Base-by-base conservation (phyloP, 1,139 yeast species). In the Protomyces macrosporus region DNA sequence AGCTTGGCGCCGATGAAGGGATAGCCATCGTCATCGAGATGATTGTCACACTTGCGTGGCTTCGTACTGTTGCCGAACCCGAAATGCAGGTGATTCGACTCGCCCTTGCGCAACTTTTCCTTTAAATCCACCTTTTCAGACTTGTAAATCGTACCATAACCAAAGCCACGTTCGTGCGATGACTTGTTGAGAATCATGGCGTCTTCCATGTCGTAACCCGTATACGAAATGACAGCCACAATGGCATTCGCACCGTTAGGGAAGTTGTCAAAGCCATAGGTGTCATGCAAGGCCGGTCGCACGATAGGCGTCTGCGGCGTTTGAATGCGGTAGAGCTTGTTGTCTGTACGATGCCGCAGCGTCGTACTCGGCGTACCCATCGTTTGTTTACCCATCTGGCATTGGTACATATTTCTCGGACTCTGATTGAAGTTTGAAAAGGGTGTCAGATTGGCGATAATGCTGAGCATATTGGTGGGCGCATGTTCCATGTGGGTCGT, bases 331-430 rank as follows among this genome's bases (percentile, higher is more conserved):
- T 93, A 93, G 67, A 93, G 79, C 75, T 91, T 95, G 78, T 95
- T 95, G 75, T 93, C 99, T 0, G 97, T 88, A 76, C 99, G 84
- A 75, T 91, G 96, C 55, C 81, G 84, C 65, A 93, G 79, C 0
- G 96, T 97, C 65, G 93, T 96, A 78, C 98, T 98, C 6, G 98
- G 98, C 4, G 98, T 93, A 78, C 99, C 99, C 98, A 93, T 93
- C 33, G 99, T 93, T 81, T 93, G 99, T 79, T 93, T 93, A 84
- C 98, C 98, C 99, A 93, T 93, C 82, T 95, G 98, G 80, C 99
- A 93, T 79, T 93, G 99, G 76, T 93, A 93, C 98, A 95, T 93
- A 76, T 93, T 93, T 85, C 99, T 88, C 72, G 99, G 99, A 42
- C 98, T 90, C 80, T 93, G 99, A 77, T 93, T 93, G 79, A 93